These are phyloP conservation scores for Dactylellina leptospora DNA, from an alignment of 2,329 filamentous ascomycete species.

Conservation along the genomic window DNA sequence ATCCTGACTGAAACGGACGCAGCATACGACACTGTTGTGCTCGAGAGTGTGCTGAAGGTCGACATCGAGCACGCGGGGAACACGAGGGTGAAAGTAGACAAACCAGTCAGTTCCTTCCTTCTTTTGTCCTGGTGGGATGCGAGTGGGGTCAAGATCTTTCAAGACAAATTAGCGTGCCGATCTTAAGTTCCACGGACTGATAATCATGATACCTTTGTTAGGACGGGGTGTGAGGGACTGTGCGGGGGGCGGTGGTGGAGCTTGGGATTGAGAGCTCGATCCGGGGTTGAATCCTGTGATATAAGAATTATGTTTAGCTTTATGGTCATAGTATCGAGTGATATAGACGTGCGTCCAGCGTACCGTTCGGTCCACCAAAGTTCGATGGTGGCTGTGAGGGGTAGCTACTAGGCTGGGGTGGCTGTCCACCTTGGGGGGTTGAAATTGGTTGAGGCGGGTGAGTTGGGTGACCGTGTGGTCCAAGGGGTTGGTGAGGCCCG, in stretches of 20 bases:
- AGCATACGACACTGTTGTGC: slow-evolving; percentile 97
- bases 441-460: slow-evolving; percentile 66
- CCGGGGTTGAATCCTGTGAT: slow-evolving; percentile 26
- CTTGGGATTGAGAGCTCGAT: slow-evolving; percentile 54
- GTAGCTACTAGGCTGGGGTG: slow-evolving; percentile 72
- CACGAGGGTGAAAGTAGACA: slow-evolving; percentile 92
- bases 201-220: slow-evolving; percentile 81
- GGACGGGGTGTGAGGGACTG: slow-evolving; percentile 91
- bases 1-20: slow-evolving; percentile 94
- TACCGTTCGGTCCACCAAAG: slow-evolving; percentile 69
- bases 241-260: slow-evolving; percentile 71
- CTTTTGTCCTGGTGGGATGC: slow-evolving; percentile 73
- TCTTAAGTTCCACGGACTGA: slow-evolving; percentile 58
- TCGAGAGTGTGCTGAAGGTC: slow-evolving; percentile 90
- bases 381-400: slow-evolving; percentile 74
- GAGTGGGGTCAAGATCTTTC: slow-evolving; percentile 85
- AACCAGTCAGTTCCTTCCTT: slow-evolving; percentile 93
- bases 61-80: slow-evolving; percentile 88
- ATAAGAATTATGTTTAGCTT: neutral
- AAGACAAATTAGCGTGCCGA: slow-evolving; percentile 72
- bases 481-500: slow-evolving; percentile 27
- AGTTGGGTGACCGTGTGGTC: slow-evolving; percentile 70
- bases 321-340: too few relatives aligned
- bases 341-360: slow-evolving; percentile 59
- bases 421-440: slow-evolving; percentile 67